A percentile compares a stretch with the other conserved stretches of the same genome.
phyloP scores from a whole-genome alignment of 306 rosid genomes.

The Corylus avellana region DNA sequence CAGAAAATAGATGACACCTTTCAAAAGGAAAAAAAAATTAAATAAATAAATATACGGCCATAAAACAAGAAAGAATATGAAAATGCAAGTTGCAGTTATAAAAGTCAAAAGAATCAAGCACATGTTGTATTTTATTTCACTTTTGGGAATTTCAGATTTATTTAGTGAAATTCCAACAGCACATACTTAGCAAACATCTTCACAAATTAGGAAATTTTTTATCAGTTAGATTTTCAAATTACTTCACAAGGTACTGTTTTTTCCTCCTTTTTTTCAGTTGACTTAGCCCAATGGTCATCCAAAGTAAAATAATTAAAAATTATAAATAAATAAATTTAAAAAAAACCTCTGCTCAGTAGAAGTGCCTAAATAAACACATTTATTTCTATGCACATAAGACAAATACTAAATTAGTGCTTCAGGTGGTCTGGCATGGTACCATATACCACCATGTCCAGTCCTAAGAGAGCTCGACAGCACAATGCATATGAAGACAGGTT shows the following conservation, averaged over 20 bases:
- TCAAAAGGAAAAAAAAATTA: background rate
- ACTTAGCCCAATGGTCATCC: background rate
- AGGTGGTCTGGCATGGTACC: too few species aligned
- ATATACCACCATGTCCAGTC: too few species aligned
- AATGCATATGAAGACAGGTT: too few species aligned
- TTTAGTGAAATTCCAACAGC: too few species aligned
- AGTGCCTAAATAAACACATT: too few species aligned
- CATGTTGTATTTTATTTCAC: background rate
- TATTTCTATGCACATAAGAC: too few species aligned
- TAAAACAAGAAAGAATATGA: background rate
- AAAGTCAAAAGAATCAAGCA: background rate
- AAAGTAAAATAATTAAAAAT: too few species aligned
- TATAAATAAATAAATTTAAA: too few species aligned
- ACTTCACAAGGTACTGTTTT: background rate
- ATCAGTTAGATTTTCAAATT: background rate
- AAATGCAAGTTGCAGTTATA: background rate
- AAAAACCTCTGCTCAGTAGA: background rate
- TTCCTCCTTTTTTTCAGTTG: background rate
- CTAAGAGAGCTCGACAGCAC: too few species aligned
- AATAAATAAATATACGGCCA: background rate
- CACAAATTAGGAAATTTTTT: background rate
- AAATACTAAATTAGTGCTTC: too few species aligned
- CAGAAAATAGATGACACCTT: conserved; percentile 32
- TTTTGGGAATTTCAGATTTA: too few species aligned
- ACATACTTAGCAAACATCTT: background rate